Conservation (phyloP, 805 yeast species). For the Yamadazyma ubonensis region DNA sequence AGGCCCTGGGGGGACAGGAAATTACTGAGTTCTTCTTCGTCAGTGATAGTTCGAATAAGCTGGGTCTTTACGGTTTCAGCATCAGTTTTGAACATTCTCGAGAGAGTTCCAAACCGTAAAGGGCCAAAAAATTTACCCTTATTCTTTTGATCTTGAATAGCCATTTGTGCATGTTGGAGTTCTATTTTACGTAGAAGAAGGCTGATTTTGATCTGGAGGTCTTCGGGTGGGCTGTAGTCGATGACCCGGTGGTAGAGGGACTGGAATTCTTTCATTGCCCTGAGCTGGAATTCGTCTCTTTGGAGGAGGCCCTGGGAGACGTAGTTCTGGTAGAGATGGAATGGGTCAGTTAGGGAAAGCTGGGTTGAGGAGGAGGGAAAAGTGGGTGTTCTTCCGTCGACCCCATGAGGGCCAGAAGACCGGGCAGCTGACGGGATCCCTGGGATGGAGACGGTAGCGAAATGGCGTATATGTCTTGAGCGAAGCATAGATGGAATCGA, state of each 20-base stretch:
- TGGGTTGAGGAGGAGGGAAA: neutral
- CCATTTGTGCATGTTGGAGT: slow-evolving; percentile 27
- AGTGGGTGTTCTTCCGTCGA: slow-evolving; percentile 36
- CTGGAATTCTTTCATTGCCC: slow-evolving; percentile 63
- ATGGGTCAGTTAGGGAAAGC: slow-evolving; percentile 61
- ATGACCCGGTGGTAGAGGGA: slow-evolving; percentile 55
- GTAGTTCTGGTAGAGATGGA: slow-evolving; percentile 52
- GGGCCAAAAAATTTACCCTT: slow-evolving; percentile 13
- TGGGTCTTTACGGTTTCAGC: slow-evolving; percentile 35
- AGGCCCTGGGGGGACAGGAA: slow-evolving; percentile 65
- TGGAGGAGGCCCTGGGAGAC: slow-evolving; percentile 50
- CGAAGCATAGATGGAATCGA: too few relatives aligned
- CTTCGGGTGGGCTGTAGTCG: slow-evolving; percentile 58
- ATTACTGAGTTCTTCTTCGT: slow-evolving; percentile 57
- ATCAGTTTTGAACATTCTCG: slow-evolving; percentile 26
- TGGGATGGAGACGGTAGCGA: neutral
- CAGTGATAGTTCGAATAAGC: slow-evolving; percentile 50
- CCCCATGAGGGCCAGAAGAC: slow-evolving; percentile 35
- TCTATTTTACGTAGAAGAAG: slow-evolving; percentile 34
- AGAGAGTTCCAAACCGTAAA: slow-evolving; percentile 3
- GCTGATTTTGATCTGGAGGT: slow-evolving; percentile 44
- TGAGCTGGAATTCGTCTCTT: slow-evolving; percentile 58
- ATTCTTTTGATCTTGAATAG: slow-evolving; percentile 10
- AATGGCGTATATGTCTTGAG: neutral
- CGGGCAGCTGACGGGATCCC: neutral